These are phyloP conservation scores for Leishmania tropica DNA, from an alignment of 208 protist species.

Conservation along the genomic window DNA sequence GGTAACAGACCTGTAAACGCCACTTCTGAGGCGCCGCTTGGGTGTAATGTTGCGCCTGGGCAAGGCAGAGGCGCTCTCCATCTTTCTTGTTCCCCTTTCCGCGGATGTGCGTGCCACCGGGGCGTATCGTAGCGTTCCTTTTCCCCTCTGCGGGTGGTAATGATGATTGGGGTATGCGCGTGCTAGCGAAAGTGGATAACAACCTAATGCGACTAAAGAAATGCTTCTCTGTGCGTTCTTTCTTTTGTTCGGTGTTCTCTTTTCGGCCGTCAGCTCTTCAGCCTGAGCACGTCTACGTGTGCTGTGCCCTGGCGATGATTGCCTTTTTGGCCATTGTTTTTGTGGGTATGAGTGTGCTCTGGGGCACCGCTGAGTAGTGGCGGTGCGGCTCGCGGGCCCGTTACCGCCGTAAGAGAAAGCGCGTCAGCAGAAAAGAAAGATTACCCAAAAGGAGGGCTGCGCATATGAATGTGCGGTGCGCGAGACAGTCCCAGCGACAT, in stretches of 20 bases:
- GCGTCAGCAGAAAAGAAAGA: background rate
- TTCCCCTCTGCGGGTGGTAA: background rate
- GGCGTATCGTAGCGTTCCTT: background rate
- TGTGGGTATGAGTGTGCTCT: background rate
- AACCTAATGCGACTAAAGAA: conserved; percentile 1
- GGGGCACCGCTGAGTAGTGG: background rate
- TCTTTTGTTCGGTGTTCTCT: conserved; percentile 4
- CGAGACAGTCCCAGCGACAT: background rate
- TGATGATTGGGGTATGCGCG: background rate
- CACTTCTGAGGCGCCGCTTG: background rate
- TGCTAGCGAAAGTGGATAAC: conserved; percentile 7
- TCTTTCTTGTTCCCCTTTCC: too few relatives aligned
- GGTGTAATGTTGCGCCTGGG: background rate
- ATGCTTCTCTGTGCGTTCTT: background rate
- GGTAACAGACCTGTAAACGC: background rate
- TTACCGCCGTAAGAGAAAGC: background rate
- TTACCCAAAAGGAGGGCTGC: background rate
- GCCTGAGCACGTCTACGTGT: background rate
- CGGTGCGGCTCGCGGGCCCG: background rate
- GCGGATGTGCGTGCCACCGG: background rate
- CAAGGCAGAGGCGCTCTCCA: background rate
- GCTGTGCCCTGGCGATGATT: background rate
- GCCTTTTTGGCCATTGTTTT: background rate
- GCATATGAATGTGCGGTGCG: background rate
- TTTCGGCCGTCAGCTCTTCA: background rate